A percentile compares a stretch with the other conserved stretches of the same genome.
These are phyloP conservation scores for Rhizoclosmatium sp. DNA, from an alignment of 192 early-diverging fungal genomes.

Conservation along the genomic window DNA sequence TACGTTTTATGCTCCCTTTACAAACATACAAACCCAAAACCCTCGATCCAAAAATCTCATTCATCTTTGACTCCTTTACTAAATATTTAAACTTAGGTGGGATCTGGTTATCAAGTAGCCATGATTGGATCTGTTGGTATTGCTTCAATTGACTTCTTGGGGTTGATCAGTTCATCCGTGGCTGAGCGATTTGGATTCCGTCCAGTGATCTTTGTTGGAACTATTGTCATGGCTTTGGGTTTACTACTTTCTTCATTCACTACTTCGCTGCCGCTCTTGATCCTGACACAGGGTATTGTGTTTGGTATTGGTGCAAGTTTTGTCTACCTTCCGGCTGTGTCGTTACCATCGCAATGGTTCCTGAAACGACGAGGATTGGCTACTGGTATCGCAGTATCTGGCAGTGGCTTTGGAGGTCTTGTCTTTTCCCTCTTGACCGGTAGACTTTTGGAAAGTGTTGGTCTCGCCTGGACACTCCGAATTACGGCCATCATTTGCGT, in stretches of 20 bases:
- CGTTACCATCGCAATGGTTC: constrained; percentile 77
- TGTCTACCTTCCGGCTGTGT: constrained; percentile 69
- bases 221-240: constrained; percentile 49
- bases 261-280: constrained; percentile 15
- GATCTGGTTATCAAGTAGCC: constrained; percentile 19
- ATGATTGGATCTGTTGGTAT: constrained; percentile 26
- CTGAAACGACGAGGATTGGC: constrained; percentile 69
- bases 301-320: constrained; percentile 76
- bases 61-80: not conserved
- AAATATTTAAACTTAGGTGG: not conserved
- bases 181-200: constrained; percentile 59
- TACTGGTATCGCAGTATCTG: constrained; percentile 75
- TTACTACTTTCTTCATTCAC: constrained; percentile 22
- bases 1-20: not conserved
- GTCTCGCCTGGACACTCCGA: constrained; percentile 72
- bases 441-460: constrained; percentile 64
- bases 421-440: constrained; percentile 67
- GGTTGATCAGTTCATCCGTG: constrained; percentile 26
- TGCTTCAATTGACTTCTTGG: not conserved
- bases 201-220: constrained; percentile 56
- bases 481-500: constrained; percentile 60
- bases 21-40: too few species aligned
- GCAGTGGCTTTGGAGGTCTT: constrained; percentile 75
- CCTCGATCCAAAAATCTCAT: too few species aligned
- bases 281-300: constrained; percentile 56